Evolutionary conservation across 2,329 filamentous ascomycete species (phyloP).

Genomic region (Fusarium tupiense): DNA sequence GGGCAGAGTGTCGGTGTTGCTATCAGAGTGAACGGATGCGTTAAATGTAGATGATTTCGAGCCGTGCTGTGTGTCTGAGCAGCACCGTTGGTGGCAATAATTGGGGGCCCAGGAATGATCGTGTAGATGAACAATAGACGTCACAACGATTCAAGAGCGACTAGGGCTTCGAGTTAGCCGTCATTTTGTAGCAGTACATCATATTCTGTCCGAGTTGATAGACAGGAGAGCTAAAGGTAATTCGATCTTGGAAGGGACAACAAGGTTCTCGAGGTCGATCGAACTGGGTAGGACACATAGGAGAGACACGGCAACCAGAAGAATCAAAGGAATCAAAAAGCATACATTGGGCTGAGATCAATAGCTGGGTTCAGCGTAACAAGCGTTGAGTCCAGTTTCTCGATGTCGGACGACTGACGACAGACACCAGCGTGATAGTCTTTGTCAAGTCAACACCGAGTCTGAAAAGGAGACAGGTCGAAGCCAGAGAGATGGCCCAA

Average conservation of each 20-base stretch:
- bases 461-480: neutral
- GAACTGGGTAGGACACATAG: neutral
- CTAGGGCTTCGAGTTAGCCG: slow-evolving; percentile 3
- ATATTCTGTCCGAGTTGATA: neutral
- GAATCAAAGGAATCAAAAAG: neutral
- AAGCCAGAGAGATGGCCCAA: neutral
- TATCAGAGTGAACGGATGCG: neutral
- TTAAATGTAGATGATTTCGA: neutral
- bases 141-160: neutral
- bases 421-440: slow-evolving; percentile 14
- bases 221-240: neutral
- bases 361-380: neutral
- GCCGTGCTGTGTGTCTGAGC: neutral
- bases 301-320: neutral
- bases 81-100: neutral
- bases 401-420: neutral
- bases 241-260: neutral
- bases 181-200: neutral
- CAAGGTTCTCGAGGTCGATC: neutral
- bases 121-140: neutral
- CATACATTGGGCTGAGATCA: slow-evolving; percentile 19
- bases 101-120: neutral
- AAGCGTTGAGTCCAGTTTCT: slow-evolving; percentile 1
- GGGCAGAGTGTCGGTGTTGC: neutral
- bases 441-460: slow-evolving; percentile 3